Evolutionary conservation across 2,329 filamentous ascomycete genomes (phyloP), one percentile per base, ranked within the genome.

Genomic region (Cladosporium oxysporum): DNA sequence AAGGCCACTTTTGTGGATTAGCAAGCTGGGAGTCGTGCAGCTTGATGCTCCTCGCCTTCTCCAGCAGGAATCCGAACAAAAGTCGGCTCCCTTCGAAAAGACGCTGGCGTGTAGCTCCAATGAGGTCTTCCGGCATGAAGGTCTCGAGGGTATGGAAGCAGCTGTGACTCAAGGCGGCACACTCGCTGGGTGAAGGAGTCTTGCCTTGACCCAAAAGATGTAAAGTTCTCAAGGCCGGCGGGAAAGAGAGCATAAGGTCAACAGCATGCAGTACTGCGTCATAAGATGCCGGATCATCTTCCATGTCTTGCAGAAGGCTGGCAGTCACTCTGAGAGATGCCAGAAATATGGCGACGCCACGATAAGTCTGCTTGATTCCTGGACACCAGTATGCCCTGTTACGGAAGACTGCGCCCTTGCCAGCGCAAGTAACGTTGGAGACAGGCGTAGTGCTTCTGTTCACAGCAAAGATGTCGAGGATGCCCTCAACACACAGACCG

Each of bases 11-110:
- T 2, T 69, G 59, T 4, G 70, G 59, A n/a, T 67, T 67, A 12
- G 73, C 44, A 26, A 73, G 67, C 44, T 71, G 59, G 5, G 66
- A 59, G n/a, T 58, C 59, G 29, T 63, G 57, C 35, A 72, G 65
- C 57, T 69, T 73, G 44, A 69, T 12, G 14, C 57, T 64, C 2
- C 67, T 73, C 28, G 72, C 75, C 66, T 76, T 77, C 64, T 78
- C 76, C 2, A 78, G 66, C 23, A 78, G 68, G 44, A 78, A 73
- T n/a, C 76, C 76, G 62, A 78, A 74, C 23, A 79, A 69, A 5
- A 79, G 68, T 8, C 76, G 72, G 37, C 75, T 68, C 7, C 74
- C 76, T 67, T 79, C 77, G 26, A 79, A 74, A 6, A 75, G 61
- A 16, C 78, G 71, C 28, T 67, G 44, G 3, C 66, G 47, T 59